Percentiles rank a stretch among this genome's conserved stretches.
Evolutionary conservation across 495 filamentous ascomycete genomes (phyloP).

Genomic region (Massariosphaeria phaeospora): DNA sequence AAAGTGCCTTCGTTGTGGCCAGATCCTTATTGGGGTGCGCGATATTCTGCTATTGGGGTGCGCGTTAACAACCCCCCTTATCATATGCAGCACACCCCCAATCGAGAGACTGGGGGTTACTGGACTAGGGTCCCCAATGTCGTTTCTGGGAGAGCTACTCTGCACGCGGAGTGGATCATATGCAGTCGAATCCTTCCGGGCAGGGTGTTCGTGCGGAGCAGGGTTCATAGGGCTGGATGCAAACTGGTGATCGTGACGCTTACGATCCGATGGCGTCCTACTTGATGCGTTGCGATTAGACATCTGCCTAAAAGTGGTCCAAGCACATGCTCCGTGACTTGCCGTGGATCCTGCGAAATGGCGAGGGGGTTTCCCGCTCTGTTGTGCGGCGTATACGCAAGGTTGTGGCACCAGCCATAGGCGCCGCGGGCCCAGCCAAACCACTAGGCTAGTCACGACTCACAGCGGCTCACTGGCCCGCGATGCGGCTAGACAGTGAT

Average conservation of each 20-base stretch:
- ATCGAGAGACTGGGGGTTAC: neutral
- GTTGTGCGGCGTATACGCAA: neutral
- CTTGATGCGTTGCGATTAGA: neutral
- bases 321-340: too few relatives aligned
- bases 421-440: neutral
- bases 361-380: neutral
- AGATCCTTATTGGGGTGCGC: too few relatives aligned
- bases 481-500: neutral
- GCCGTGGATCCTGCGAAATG: neutral
- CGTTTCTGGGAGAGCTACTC: neutral
- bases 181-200: neutral
- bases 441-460: neutral
- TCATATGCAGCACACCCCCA: conserved; percentile 6
- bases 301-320: neutral
- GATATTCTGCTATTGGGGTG: too few relatives aligned
- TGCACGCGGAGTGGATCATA: conserved; percentile 1
- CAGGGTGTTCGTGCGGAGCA: neutral
- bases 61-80: neutral
- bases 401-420: neutral
- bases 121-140: neutral
- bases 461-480: neutral
- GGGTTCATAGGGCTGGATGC: conserved; percentile 12
- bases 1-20: too few relatives aligned
- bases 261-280: neutral
- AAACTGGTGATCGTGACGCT: neutral